These are phyloP conservation scores for Wallemia mellicola DNA, from an alignment of 1,284 basidiomycete species.

Conservation along the genomic window DNA sequence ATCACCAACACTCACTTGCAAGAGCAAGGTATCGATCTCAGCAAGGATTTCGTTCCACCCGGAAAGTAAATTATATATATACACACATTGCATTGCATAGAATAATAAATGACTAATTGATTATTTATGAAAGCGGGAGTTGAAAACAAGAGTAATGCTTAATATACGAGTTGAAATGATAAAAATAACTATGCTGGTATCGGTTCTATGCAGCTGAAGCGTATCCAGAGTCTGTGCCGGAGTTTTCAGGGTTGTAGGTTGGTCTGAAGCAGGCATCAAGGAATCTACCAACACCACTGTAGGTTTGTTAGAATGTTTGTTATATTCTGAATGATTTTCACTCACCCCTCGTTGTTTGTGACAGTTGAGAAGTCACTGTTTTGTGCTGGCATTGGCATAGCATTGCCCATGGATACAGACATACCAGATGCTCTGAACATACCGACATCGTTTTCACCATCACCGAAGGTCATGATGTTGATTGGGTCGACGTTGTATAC, in stretches of 20 bases:
- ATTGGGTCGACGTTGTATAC: conserved; percentile 7
- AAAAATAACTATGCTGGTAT: no score
- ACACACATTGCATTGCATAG: background rate
- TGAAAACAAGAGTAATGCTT: no score
- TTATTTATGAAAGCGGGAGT: background rate
- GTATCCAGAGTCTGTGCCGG: background rate
- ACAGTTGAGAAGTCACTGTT: background rate
- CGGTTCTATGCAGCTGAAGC: background rate
- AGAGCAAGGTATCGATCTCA: conserved; percentile 38
- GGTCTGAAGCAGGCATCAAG: conserved; percentile 1
- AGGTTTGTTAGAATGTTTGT: no score
- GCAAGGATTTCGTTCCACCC: conserved; percentile 21
- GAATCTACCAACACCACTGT: conserved; percentile 7
- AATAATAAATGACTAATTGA: background rate
- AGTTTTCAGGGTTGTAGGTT: background rate
- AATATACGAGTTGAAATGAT: no score
- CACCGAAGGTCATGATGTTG: conserved; percentile 8
- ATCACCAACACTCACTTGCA: conserved; percentile 66
- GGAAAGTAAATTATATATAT: background rate
- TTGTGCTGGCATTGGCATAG: conserved; percentile 7
- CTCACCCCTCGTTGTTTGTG: conserved; percentile 3
- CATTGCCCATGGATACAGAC: conserved; percentile 8
- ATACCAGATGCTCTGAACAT: conserved; percentile 8
- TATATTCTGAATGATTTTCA: no score
- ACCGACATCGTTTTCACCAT: conserved; percentile 8